phyloP scores from a whole-genome alignment of 192 early-diverging fungal genomes.

The Podila verticillata region DNA sequence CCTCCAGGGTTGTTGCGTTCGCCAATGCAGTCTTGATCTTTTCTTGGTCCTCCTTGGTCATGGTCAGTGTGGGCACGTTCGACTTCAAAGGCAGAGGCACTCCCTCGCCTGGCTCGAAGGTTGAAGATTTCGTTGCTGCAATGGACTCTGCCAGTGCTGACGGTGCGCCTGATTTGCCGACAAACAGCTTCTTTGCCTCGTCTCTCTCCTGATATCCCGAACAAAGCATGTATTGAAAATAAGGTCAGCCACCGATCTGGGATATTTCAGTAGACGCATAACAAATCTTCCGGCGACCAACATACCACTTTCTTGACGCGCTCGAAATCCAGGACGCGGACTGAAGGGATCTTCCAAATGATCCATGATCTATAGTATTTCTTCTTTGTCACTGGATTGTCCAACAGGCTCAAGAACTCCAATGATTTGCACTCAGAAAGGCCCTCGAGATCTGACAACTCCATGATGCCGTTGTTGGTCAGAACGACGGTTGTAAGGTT shows the following conservation, averaged over 20 bases:
- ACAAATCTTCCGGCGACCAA: background rate
- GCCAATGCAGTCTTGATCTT: conserved; percentile 79
- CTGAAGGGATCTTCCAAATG: conserved; percentile 78
- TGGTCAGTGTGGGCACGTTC: conserved; percentile 63
- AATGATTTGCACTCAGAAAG: conserved; percentile 59
- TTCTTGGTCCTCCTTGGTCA: conserved; percentile 73
- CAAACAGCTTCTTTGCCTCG: conserved; percentile 85
- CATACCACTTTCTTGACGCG: conserved; percentile 74
- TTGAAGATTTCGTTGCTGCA: conserved; percentile 75
- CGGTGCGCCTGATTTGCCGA: conserved; percentile 65
- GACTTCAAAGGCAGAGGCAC: conserved; percentile 60
- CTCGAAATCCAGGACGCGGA: conserved; percentile 91
- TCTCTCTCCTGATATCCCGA: conserved; percentile 72
- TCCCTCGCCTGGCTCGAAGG: conserved; percentile 90
- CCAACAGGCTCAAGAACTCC: conserved; percentile 78
- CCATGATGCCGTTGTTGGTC: conserved; percentile 85
- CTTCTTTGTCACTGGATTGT: conserved; percentile 89
- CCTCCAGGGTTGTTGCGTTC: conserved; percentile 79
- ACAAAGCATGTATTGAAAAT: conserved; percentile 1
- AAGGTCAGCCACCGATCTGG: background rate
- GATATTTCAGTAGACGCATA: too few species aligned
- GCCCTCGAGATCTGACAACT: conserved; percentile 88
- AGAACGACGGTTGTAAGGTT: conserved; percentile 83
- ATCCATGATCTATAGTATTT: conserved; percentile 87
- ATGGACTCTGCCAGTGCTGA: conserved; percentile 73